phyloP scores from a whole-genome alignment of 2,329 filamentous ascomycete genomes.

The Ophiostoma sp. region DNA sequence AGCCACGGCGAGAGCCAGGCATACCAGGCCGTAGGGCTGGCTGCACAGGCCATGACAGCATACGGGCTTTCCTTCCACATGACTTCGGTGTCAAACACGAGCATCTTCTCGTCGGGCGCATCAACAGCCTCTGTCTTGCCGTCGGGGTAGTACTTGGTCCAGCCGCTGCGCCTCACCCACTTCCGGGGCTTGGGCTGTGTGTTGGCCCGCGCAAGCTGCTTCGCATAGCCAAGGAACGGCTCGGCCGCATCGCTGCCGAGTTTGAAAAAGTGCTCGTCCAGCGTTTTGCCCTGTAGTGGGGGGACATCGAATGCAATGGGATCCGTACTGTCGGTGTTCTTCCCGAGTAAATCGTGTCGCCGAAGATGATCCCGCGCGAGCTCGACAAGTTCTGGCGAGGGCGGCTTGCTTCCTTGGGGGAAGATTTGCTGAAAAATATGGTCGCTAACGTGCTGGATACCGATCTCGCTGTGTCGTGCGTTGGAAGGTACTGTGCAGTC shows the following conservation, averaged over 20 bases:
- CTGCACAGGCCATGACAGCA: slow-evolving; percentile 94
- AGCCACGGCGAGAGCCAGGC: slow-evolving; percentile 96
- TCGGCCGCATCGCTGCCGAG: slow-evolving; percentile 82
- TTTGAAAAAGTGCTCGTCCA: slow-evolving; percentile 92
- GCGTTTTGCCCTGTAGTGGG: slow-evolving; percentile 65
- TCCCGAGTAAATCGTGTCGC: slow-evolving; percentile 82
- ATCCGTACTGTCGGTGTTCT: slow-evolving; percentile 69
- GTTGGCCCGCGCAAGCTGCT: slow-evolving; percentile 61
- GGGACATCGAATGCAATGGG: slow-evolving; percentile 87
- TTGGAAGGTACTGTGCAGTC: slow-evolving; percentile 42
- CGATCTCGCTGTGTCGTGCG: slow-evolving; percentile 83
- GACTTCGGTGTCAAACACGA: slow-evolving; percentile 94
- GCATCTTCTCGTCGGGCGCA: slow-evolving; percentile 70
- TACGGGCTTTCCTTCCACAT: slow-evolving; percentile 91
- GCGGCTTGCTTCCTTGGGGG: slow-evolving; percentile 47
- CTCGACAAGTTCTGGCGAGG: slow-evolving; percentile 66
- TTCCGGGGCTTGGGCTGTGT: slow-evolving; percentile 56
- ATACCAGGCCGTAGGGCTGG: slow-evolving; percentile 88
- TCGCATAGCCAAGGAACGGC: slow-evolving; percentile 71
- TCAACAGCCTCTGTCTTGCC: slow-evolving; percentile 65
- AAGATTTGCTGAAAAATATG: slow-evolving; percentile 83
- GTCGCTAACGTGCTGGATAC: slow-evolving; percentile 85
- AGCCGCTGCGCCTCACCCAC: slow-evolving; percentile 78
- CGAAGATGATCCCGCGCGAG: slow-evolving; percentile 76
- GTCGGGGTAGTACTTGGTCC: slow-evolving; percentile 85